Evolutionary conservation across 2,329 filamentous ascomycete genomes (phyloP), one percentile per base, ranked within the genome.

Genomic region (Pseudogymnoascus pannorum): DNA sequence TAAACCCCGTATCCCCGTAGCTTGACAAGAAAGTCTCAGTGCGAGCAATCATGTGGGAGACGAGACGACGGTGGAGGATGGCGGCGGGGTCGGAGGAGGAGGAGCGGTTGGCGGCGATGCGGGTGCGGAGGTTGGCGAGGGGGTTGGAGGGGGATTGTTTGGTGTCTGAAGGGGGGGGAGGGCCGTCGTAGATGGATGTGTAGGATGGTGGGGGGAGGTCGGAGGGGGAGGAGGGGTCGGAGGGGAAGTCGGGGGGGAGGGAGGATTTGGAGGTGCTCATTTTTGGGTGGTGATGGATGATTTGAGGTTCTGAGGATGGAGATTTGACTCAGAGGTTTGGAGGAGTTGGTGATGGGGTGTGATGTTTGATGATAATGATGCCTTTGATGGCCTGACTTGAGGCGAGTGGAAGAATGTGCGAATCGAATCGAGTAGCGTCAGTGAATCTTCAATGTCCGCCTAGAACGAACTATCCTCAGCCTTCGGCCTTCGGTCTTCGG

Each of bases 191-290:
- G 35, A 38, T n/a, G 5, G 35, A 38, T n/a, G 35, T 38, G 35
- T 38, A 38, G n/a, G 35, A 2, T 1, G 35, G 58, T 68, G 70
- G n/a, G 60, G 61, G 24, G 64, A 62, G 12, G 69, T 71, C 58
- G 69, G 66, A 4, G 63, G 57, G 4, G 65, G 62, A 31, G 68
- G 70, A 6, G 57, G 57, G 57, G 18, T 36, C 22, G 60, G 68
- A 48, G 63, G 54, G 8, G 66, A 61, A 18, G 60, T 61, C 16
- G 57, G 54, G 22, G 60, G 31, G 36, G 54, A 36, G 22, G 44
- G 36, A 35, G 26, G 58, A 9, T n/a, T 58, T 58, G 11, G 58
- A 62, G 18, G 54, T 63, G 26, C 66, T 65, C 68, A 70, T 71
- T 3, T 38, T 18, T 14, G 2, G 7, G 6, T 5, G 22, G 36